Percentiles rank a stretch among this genome's conserved stretches.
These are phyloP conservation scores for Xylariaceae sp. DNA, from an alignment of 2,329 filamentous ascomycete species.

Conservation along the genomic window DNA sequence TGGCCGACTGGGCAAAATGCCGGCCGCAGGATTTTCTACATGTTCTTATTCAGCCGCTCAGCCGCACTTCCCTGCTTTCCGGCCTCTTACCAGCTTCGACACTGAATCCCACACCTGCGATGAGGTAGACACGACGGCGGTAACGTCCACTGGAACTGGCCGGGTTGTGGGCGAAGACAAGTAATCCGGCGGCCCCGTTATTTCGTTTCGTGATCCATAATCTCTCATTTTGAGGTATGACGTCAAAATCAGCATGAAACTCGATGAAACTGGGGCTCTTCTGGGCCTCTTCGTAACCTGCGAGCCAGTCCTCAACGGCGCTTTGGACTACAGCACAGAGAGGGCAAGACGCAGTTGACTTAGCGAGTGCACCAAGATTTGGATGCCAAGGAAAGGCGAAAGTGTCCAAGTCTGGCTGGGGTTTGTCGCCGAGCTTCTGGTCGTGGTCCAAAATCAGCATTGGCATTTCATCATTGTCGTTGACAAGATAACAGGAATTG, in stretches of 20 bases:
- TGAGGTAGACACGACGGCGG: not conserved
- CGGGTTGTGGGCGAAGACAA: not conserved
- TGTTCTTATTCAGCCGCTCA: not conserved
- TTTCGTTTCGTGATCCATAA: not conserved
- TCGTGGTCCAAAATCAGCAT: too few species aligned
- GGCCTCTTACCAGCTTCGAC: not conserved
- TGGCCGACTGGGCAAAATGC: not conserved
- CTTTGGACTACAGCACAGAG: constrained; percentile 3
- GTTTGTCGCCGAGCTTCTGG: too few species aligned
- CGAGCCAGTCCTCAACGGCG: constrained; percentile 4
- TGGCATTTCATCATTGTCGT: not conserved
- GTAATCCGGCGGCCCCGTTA: not conserved
- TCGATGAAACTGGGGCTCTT: not conserved
- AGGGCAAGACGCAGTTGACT: not conserved
- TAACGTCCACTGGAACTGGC: too few species aligned
- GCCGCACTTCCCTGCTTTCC: not conserved
- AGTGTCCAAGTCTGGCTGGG: too few species aligned
- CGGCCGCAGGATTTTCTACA: not conserved
- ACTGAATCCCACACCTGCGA: not conserved
- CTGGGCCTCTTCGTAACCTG: not conserved
- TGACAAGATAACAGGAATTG: not conserved
- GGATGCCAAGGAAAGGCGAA: too few species aligned
- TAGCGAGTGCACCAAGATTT: not conserved
- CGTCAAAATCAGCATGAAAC: not conserved
- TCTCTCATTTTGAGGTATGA: not conserved